A percentile compares a stretch with the other conserved stretches of the same genome.
Conservation (phyloP, 2,329 filamentous ascomycete genomes). For the Penicillium rolfsii region DNA sequence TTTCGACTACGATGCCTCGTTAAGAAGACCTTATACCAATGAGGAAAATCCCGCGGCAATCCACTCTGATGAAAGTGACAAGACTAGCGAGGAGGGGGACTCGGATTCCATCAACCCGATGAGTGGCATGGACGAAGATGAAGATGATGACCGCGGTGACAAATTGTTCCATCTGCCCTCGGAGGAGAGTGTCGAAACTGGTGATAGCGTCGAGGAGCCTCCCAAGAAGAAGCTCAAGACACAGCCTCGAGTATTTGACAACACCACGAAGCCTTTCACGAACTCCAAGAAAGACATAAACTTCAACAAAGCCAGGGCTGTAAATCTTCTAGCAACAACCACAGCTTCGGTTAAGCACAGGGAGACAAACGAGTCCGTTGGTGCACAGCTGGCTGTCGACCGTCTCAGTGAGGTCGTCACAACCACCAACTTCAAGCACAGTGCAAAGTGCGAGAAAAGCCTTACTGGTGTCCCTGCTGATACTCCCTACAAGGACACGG, state of each 20-base stretch:
- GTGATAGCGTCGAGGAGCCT: neutral
- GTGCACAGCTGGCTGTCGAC: neutral
- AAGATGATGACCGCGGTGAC: neutral
- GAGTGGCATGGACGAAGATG: neutral
- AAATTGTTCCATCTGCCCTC: neutral
- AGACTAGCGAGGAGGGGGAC: neutral
- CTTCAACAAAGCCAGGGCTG: neutral
- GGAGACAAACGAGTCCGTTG: neutral
- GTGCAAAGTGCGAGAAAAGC: neutral
- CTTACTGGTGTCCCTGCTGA: neutral
- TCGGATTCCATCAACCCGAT: neutral
- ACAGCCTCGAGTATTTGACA: neutral
- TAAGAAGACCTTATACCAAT: constrained; percentile 4
- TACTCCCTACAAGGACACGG: neutral
- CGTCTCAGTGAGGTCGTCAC: neutral
- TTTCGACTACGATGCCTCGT: constrained; percentile 11
- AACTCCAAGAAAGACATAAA: neutral
- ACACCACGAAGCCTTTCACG: neutral
- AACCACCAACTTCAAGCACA: neutral
- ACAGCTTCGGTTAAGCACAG: neutral
- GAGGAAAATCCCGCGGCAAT: neutral
- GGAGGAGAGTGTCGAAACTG: neutral
- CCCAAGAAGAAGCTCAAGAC: neutral
- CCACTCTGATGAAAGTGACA: neutral
- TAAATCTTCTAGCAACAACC: neutral